Evolutionary conservation across 2,329 filamentous ascomycete species (phyloP).

Genomic region (Zasmidium citrigriseum): DNA sequence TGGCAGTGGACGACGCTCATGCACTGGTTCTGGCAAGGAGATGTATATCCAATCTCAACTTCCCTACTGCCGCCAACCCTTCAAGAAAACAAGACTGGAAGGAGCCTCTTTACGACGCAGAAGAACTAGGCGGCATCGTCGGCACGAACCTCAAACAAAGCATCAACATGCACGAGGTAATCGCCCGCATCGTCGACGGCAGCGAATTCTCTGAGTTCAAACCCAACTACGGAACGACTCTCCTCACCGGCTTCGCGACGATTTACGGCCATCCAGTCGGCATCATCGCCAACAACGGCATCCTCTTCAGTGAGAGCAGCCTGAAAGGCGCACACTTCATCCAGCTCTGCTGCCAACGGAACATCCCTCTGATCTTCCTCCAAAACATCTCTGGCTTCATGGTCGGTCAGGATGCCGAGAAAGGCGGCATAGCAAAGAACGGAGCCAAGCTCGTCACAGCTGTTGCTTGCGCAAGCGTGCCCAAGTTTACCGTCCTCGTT

Average conservation of each 20-base stretch:
- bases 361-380: slow-evolving; percentile 86
- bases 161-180: slow-evolving; percentile 84
- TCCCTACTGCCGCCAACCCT: slow-evolving; percentile 58
- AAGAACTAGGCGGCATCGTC: slow-evolving; percentile 84
- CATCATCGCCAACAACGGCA: slow-evolving; percentile 94
- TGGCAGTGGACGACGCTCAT: slow-evolving; percentile 91
- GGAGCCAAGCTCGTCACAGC: slow-evolving; percentile 96
- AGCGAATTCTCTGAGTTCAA: slow-evolving; percentile 94
- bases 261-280: slow-evolving; percentile 91
- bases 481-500: slow-evolving; percentile 96
- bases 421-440: slow-evolving; percentile 95
- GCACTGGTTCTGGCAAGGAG: slow-evolving; percentile 82
- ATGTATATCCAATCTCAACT: slow-evolving; percentile 87
- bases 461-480: slow-evolving; percentile 89
- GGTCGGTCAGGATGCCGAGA: slow-evolving; percentile 90
- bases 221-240: slow-evolving; percentile 80
- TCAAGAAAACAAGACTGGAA: slow-evolving; percentile 50
- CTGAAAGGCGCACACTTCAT: slow-evolving; percentile 97
- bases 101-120: slow-evolving; percentile 77
- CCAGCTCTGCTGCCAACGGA: slow-evolving; percentile 86
- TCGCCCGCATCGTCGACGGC: slow-evolving; percentile 88
- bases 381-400: slow-evolving; percentile 99
- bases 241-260: slow-evolving; percentile 82
- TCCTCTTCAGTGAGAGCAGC: slow-evolving; percentile 84
- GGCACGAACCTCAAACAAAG: slow-evolving; percentile 86